phyloP scores from a whole-genome alignment of 2,329 filamentous ascomycete species.

The Fusarium sororula region DNA sequence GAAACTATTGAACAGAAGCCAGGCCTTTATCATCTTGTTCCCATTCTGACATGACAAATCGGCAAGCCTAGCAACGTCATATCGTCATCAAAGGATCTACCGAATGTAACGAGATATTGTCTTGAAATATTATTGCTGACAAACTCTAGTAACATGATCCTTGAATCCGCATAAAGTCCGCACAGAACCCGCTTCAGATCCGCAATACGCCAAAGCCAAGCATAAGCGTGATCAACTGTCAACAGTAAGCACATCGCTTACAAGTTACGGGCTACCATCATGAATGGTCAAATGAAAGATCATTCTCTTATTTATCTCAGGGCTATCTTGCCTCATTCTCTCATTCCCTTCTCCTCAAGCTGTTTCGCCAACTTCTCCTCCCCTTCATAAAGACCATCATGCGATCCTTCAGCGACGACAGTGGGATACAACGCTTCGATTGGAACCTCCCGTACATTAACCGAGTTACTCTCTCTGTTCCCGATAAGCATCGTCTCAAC shows the following conservation, averaged over 20 bases:
- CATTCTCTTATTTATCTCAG: accelerated
- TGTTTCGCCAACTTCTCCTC: neutral
- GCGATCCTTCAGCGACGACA: neutral
- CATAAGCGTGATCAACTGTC: neutral
- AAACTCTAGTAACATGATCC: neutral
- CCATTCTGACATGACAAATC: neutral
- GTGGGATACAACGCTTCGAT: constrained; percentile 7
- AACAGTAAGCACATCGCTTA: neutral
- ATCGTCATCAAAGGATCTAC: neutral
- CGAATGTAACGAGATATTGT: neutral
- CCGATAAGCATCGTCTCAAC: constrained; percentile 13
- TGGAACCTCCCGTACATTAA: neutral
- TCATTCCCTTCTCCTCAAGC: neutral
- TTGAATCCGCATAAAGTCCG: neutral
- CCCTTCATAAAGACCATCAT: neutral
- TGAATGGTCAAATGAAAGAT: accelerated
- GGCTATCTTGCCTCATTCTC: neutral
- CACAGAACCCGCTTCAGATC: neutral
- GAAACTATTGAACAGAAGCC: too few species aligned
- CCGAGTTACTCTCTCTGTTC: neutral
- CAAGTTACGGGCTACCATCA: too few species aligned
- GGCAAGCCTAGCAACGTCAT: neutral
- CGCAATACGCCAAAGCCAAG: neutral
- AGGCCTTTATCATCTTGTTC: neutral
- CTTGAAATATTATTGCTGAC: accelerated